Evolutionary conservation across 257 asterid species (phyloP).

Genomic region (Fraxinus cuspidata): DNA sequence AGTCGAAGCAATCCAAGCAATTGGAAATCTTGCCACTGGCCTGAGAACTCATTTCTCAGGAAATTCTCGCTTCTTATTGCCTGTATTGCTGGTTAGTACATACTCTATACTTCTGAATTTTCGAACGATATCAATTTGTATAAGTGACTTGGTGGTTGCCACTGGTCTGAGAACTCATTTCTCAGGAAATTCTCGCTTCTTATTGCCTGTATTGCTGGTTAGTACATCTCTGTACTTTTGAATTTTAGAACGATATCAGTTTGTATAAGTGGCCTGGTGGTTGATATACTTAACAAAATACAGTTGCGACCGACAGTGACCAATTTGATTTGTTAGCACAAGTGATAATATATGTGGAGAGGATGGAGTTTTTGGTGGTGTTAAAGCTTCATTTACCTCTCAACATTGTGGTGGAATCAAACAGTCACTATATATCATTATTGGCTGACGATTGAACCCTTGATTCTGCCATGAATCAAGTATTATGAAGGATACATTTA

Average conservation of each 20-base stretch:
- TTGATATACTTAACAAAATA: neutral
- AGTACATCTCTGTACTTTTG: conserved; percentile 27
- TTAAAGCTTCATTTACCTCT: neutral
- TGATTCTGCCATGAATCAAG: neutral
- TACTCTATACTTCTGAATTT: conserved; percentile 7
- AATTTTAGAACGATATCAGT: conserved; percentile 1
- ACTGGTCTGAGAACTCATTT: conserved; percentile 87
- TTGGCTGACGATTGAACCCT: neutral
- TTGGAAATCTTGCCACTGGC: conserved; percentile 97
- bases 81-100: conserved; percentile 76
- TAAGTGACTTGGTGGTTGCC: conserved; percentile 4
- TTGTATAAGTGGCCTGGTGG: conserved; percentile 8
- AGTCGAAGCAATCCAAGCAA: conserved; percentile 94
- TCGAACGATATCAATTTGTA: neutral
- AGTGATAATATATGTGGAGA: neutral
- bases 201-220: conserved; percentile 88
- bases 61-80: conserved; percentile 82
- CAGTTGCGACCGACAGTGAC: neutral
- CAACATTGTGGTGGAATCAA: neutral
- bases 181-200: conserved; percentile 77
- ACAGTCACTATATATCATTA: neutral
- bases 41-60: conserved; percentile 84
- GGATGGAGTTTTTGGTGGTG: neutral
- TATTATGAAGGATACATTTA: neutral
- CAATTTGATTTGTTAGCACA: conserved; percentile 1